Conservation (phyloP, 164 flowering plant species). For the Sedum album region DNA sequence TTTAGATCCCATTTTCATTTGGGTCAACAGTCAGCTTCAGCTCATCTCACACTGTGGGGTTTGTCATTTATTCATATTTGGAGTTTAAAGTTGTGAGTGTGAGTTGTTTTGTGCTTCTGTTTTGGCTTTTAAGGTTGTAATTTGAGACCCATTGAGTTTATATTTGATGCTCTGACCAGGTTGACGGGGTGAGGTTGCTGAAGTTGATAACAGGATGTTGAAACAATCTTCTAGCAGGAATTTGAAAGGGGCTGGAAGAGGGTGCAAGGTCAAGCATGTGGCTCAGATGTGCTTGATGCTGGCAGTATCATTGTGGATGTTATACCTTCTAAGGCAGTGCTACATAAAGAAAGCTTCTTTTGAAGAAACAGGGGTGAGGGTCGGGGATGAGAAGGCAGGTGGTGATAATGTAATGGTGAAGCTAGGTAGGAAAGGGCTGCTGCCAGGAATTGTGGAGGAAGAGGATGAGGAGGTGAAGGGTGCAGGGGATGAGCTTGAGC, state of each 20-base stretch:
- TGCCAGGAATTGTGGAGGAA: neutral
- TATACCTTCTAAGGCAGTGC: neutral
- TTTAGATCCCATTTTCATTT: neutral
- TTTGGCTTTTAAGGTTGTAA: neutral
- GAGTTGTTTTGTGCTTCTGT: neutral
- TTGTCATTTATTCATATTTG: neutral
- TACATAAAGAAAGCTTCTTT: neutral
- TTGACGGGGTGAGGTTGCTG: neutral
- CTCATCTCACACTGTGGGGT: neutral
- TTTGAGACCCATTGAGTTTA: neutral
- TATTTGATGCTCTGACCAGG: constrained; percentile 1
- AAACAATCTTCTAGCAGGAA: neutral
- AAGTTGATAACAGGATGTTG: neutral
- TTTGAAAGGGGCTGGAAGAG: neutral
- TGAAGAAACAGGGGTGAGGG: neutral
- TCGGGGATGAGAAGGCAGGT: too few species aligned
- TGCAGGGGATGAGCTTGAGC: neutral
- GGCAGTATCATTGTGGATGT: neutral
- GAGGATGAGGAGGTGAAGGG: neutral
- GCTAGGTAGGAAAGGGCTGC: constrained; percentile 4
- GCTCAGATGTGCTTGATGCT: neutral
- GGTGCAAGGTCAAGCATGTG: neutral
- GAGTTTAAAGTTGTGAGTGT: neutral
- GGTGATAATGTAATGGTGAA: neutral
- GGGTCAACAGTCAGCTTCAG: neutral